Evolutionary conservation across 495 filamentous ascomycete species (phyloP).

Genomic region (Penicillium canariense): DNA sequence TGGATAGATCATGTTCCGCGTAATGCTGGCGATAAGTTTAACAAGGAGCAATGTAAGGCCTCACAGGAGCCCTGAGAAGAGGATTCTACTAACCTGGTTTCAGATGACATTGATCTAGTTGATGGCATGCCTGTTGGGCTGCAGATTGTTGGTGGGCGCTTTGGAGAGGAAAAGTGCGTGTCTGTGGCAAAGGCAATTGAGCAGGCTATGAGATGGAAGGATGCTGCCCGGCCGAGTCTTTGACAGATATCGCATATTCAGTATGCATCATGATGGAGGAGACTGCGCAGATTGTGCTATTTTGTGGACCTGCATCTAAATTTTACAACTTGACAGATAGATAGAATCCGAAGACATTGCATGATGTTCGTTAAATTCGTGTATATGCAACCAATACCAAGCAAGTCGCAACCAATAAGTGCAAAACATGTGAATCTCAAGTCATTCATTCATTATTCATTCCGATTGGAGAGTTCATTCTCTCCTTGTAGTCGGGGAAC

Average conservation of each 20-base stretch:
- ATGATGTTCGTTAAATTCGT: not conserved
- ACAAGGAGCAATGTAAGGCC: conserved; percentile 42
- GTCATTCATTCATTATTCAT: not conserved
- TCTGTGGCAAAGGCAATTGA: conserved; percentile 42
- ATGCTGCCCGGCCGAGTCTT: conserved; percentile 10
- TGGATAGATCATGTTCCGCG: conserved; percentile 34
- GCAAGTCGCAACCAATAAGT: not conserved
- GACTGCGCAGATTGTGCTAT: no score
- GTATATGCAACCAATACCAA: not conserved
- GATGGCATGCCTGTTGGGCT: conserved; percentile 53
- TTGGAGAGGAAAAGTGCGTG: conserved; percentile 48
- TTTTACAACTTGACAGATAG: not conserved
- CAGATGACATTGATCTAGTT: conserved; percentile 46
- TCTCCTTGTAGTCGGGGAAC: conserved; percentile 30
- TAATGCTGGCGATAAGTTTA: conserved; percentile 46
- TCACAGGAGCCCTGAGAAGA: not conserved
- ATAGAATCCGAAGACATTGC: not conserved
- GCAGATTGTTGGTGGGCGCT: conserved; percentile 52
- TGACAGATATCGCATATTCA: not conserved
- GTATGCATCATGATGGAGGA: not conserved
- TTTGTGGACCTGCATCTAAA: no score
- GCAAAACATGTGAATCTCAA: not conserved
- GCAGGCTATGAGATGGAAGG: conserved; percentile 20
- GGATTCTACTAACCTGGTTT: not conserved
- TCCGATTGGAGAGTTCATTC: conserved; percentile 28